These are phyloP conservation scores for Circinella minor DNA, from an alignment of 371 early-diverging fungal species.

Conservation along the genomic window DNA sequence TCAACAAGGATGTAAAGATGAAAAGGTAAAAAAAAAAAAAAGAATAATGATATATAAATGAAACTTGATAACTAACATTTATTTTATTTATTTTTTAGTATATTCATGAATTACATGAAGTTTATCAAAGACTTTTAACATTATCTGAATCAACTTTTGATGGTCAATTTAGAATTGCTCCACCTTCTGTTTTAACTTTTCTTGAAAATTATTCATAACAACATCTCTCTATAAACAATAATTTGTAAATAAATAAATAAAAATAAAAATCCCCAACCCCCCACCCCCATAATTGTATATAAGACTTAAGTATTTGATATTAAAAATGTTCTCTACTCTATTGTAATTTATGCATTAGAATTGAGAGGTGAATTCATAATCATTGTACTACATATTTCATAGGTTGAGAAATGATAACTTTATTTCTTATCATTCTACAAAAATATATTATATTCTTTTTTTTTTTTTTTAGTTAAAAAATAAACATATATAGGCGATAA, in stretches of 20 bases:
- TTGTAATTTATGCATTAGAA: no score
- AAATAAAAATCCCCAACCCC: no score
- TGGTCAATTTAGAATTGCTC: conserved; percentile 40
- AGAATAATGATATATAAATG: background rate
- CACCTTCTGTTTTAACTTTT: conserved; percentile 33
- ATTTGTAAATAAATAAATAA: background rate
- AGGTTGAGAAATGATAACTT: no score
- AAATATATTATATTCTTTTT: no score
- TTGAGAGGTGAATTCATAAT: no score
- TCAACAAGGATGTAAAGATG: conserved; percentile 29
- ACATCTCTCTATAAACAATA: background rate
- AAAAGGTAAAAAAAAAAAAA: conserved; percentile 27
- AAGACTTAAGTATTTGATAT: no score
- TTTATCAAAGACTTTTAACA: conserved; percentile 30
- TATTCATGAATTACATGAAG: conserved; percentile 22
- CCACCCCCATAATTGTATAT: background rate
- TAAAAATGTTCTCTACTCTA: no score
- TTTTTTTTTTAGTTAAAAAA: no score
- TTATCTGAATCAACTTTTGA: conserved; percentile 32
- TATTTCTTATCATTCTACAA: no score
- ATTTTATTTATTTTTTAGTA: conserved; percentile 16
- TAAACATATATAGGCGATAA: no score
- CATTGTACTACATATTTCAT: no score
- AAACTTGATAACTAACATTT: background rate
- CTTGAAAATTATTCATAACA: background rate